phyloP scores from a whole-genome alignment of 148 eudicot species.

The Rhododendron ovatum region DNA sequence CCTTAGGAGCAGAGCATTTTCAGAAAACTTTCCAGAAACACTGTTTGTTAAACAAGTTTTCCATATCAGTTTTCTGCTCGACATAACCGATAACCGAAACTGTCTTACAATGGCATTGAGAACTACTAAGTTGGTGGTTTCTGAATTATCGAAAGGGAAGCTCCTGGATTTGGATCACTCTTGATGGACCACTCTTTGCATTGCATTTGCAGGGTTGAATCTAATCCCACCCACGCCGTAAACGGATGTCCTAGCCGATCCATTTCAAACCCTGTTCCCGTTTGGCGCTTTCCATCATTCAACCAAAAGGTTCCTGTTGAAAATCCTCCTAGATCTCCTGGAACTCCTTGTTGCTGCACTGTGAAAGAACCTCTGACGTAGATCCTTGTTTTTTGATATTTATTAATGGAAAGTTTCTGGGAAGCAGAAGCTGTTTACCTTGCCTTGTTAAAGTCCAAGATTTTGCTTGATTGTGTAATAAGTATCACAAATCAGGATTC shows the following conservation, averaged over 20 bases:
- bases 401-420: background rate
- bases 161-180: background rate
- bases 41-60: background rate
- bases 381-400: background rate
- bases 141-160: background rate
- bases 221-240: background rate
- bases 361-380: background rate
- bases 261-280: background rate
- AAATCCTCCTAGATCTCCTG: background rate
- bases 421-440: background rate
- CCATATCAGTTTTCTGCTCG: background rate
- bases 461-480: background rate
- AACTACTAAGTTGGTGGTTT: background rate
- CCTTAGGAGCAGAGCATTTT: background rate
- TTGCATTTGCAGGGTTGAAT: background rate
- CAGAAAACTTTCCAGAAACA: background rate
- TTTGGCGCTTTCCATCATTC: background rate
- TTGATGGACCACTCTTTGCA: background rate
- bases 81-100: background rate
- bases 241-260: background rate
- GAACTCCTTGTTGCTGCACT: background rate
- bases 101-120: background rate
- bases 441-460: background rate
- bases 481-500: background rate
- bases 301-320: background rate